Percentiles rank a stretch among this genome's conserved stretches.
Conservation (phyloP, 441 rosid species). For the Erodium chrysanthum region DNA sequence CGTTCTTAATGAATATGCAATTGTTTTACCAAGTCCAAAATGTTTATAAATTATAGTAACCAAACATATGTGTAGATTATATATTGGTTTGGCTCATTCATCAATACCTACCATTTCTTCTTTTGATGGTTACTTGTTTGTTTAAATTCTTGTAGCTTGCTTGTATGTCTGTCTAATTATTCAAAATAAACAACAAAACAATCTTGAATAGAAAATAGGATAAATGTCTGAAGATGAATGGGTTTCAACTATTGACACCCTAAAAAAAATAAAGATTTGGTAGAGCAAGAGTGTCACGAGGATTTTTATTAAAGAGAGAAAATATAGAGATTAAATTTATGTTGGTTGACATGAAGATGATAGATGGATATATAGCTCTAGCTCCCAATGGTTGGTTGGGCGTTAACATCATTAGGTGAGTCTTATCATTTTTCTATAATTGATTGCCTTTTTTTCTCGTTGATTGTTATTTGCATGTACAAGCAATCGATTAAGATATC, state of each 20-base stretch:
- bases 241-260: conserved; percentile 29
- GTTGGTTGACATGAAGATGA: too few species aligned
- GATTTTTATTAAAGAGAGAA: conserved; percentile 22
- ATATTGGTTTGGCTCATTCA: too few species aligned
- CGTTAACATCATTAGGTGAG: conserved; percentile 46
- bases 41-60: too few species aligned
- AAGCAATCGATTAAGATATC: conserved; percentile 23
- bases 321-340: background rate
- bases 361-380: too few species aligned
- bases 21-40: too few species aligned
- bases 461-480: conserved; percentile 17
- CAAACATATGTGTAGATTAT: too few species aligned
- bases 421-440: conserved; percentile 18
- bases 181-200: background rate
- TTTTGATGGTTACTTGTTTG: too few species aligned
- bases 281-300: conserved; percentile 23
- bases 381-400: conserved; percentile 25
- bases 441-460: background rate
- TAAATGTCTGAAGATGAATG: conserved; percentile 6
- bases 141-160: too few species aligned
- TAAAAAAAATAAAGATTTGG: conserved; percentile 26
- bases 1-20: too few species aligned
- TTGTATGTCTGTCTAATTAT: too few species aligned
- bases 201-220: conserved; percentile 13
- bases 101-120: too few species aligned